Evolutionary conservation across 2,329 filamentous ascomycete species (phyloP), one percentile per base, ranked within the genome.

Genomic region (Fusarium graminum): DNA sequence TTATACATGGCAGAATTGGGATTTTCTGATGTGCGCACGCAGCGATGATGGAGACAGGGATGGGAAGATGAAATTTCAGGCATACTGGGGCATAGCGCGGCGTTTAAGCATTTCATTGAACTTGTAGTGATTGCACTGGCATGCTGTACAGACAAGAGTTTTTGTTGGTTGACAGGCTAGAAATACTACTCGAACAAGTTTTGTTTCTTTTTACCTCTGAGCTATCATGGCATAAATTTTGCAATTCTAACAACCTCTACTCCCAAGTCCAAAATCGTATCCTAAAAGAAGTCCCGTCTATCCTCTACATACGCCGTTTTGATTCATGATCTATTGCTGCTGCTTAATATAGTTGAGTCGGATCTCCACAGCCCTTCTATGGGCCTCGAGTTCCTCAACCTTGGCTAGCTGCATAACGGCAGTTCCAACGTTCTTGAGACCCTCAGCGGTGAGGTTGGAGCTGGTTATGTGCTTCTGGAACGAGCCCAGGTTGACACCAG

Each of bases 381-480:
- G 95, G 52, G 95, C 95, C 78, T 99, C 94, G 29, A 99, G 83
- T 76, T 96, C 92, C 79, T 99, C 95, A 3, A 98, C 94, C 74
- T 92, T 92, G 25, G 95, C 95, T 45, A 99, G 84, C 78, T 94
- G 91, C 93, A 98, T 97, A 51, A 99, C 95, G 6, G 95, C 93
- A 52, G 84, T 82, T 32, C 94, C 93, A 4, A 99, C 91, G 73
- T 96, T 95, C 71, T 86, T 86, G 64, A 99, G 82, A 22, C 95
- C 95, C 73, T 97, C 86, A 17, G 89, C 87, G 2, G 93, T 97
- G 63, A 99, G 85, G 78, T 97, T 92, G 1, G 93, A 93, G 81
- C 92, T 95, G 36, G 95, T 99, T 74, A 99, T 97, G 83, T 98
- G 93, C 83, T 99, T 99, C 77, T 97, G 87, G 80, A 97, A 99